phyloP scores from a whole-genome alignment of 495 filamentous ascomycete species.

The Penicillium crystallinum region DNA sequence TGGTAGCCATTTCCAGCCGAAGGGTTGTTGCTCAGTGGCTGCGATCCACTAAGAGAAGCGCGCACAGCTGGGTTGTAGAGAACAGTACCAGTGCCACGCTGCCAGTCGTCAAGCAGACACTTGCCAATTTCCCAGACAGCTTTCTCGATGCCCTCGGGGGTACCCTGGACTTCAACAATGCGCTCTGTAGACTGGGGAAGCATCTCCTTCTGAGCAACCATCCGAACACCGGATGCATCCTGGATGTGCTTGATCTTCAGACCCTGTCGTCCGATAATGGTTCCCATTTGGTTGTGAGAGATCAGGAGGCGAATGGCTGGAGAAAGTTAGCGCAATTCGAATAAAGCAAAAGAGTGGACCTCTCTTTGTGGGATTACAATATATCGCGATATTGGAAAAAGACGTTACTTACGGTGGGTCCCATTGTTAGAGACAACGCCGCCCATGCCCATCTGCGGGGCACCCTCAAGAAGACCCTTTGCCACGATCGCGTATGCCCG shows the following conservation, averaged over 20 bases:
- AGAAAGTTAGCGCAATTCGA: slow-evolving; percentile 23
- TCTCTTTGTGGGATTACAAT: not conserved
- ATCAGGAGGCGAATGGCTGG: slow-evolving; percentile 93
- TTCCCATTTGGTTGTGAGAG: slow-evolving; percentile 99
- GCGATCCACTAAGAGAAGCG: slow-evolving; percentile 57
- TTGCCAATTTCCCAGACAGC: slow-evolving; percentile 99
- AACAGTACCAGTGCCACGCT: slow-evolving; percentile 91
- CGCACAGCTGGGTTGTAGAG: slow-evolving; percentile 94
- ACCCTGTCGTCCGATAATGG: slow-evolving; percentile 93
- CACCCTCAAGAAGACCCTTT: slow-evolving; percentile 83
- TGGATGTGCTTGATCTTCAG: slow-evolving; percentile 99
- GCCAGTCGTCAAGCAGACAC: slow-evolving; percentile 95
- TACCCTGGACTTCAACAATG: slow-evolving; percentile 93
- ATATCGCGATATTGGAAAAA: not conserved
- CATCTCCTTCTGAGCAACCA: slow-evolving; percentile 99
- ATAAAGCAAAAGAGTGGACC: not conserved
- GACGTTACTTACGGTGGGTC: slow-evolving; percentile 76
- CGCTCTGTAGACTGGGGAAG: slow-evolving; percentile 98
- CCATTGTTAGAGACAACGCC: slow-evolving; percentile 77
- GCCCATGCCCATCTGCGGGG: slow-evolving; percentile 91
- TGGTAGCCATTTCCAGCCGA: slow-evolving; percentile 25
- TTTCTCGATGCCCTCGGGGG: slow-evolving; percentile 87
- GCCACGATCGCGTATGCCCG: slow-evolving; percentile 92
- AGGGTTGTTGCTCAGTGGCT: slow-evolving; percentile 28
- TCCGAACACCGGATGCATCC: slow-evolving; percentile 91